Evolutionary conservation across 2,329 filamentous ascomycete genomes (phyloP), one percentile per base, ranked within the genome.

Genomic region (Davidsoniella neocaledoniae): DNA sequence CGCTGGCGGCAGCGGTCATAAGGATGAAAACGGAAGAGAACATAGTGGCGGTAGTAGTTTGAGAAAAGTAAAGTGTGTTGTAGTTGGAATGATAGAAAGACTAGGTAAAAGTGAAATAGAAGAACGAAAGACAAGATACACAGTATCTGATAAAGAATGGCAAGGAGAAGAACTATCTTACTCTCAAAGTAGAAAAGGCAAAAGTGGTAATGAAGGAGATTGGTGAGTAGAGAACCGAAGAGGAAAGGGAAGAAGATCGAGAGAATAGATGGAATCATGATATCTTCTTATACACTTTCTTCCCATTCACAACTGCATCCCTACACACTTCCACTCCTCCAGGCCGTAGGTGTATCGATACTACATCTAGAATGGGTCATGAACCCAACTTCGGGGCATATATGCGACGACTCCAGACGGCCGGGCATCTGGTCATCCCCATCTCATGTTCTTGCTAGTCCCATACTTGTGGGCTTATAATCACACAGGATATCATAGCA

Each of bases 1-100:
- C 55, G 19, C 60, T 56, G 12, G 57, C 58, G 36, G 63, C 50
- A 51, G 61, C 58, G 42, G 58, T 54, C 48, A 63, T 55, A n/a
- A 59, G 48, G 40, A 61, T 12, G 6, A 61, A 33, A 29, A 55
- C 51, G 16, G 54, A 38, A 39, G 40, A 56, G 26, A 51, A 33
- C 55, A 56, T 50, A 37, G 29, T 48, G 46, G 38, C 33, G 21
- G 37, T 47, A 38, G 41, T 26, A 39, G n/a, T 42, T 17, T 8
- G 33, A 40, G 19, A 29, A 48, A 48, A 43, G 25, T 29, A 9
- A 29, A 29, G 26, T 10, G 14, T n/a, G 43, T 16, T 26, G 46
- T 52, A 48, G 25, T 52, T 33, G 21, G 41, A 52, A 52, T 45
- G 36, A 38, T 36, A 21, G 19, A 33, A 8, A 50, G 48, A 38